Percentiles rank a stretch among this genome's conserved stretches.
phyloP scores from a whole-genome alignment of 306 rosid species.

The Cucurbita ficifolia region DNA sequence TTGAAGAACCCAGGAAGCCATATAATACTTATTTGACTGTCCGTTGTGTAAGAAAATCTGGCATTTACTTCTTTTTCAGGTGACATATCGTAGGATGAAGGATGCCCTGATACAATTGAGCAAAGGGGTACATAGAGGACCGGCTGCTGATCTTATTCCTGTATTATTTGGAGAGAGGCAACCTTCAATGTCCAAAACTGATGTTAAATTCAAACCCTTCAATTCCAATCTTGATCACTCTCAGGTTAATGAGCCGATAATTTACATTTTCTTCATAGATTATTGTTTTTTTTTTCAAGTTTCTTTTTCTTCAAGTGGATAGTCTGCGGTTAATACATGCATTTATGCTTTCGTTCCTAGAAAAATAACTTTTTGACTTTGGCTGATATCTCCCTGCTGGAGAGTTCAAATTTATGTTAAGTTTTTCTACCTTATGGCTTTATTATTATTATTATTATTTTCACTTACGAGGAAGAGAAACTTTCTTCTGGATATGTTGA shows the following conservation, averaged over 20 bases:
- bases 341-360: neutral
- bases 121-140: conserved; percentile 91
- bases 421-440: neutral
- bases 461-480: neutral
- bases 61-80: conserved; percentile 30
- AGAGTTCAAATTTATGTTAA: neutral
- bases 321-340: neutral
- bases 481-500: neutral
- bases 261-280: neutral
- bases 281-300: neutral
- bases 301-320: neutral
- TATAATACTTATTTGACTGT: neutral
- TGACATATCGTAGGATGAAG: conserved; percentile 90
- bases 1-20: neutral
- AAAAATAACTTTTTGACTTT: neutral
- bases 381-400: neutral
- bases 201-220: conserved; percentile 44
- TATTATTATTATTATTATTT: neutral
- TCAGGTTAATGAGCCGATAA: conserved; percentile 41
- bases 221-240: conserved; percentile 81
- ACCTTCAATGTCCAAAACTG: conserved; percentile 73
- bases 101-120: conserved; percentile 83
- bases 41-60: conserved; percentile 2
- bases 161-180: conserved; percentile 77
- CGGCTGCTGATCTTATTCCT: conserved; percentile 77